Base-by-base conservation (phyloP, 1,284 basidiomycete genomes). In the Malassezia restricta region DNA sequence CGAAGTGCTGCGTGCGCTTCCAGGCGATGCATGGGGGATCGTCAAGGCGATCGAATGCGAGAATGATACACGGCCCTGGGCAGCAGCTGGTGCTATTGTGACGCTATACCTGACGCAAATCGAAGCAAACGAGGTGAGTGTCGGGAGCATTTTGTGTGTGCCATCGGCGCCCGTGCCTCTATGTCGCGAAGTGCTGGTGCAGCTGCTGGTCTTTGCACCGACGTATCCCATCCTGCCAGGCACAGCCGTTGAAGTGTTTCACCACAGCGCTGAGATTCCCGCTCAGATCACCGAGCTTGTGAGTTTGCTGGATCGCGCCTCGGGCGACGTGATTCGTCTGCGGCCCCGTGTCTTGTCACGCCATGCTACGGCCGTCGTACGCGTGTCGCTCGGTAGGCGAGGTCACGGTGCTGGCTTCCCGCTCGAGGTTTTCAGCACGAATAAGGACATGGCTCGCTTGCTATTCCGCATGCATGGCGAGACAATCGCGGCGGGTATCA, bases 381-480 rank as follows among this genome's bases (percentile, higher is more conserved):
- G 87, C 64, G 82, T 99, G 46, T 47, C 35, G 12, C 53, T 73
- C 17, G 63, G 62, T 11, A 49, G 48, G 40, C 64, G 65, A 1
- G 49, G 51, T 3, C 29, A 44, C 31, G 43, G 29, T 2, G 15
- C 29, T 28, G 64, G 64, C 8, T 57, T 59, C 28, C 64, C 68
- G 20, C 47, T 73, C 30, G 92, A 98, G 71, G 80, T 85, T 1
- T 92, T 92, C 58, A 75, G 82, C 3, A 77, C 77, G n/a, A 96
- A 90, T 76, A 96, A 96, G 75, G 88, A 94, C 60, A 94, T 98
- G 92, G 91, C 91, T 0, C 78, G 92, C 39, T 81, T 98, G 42
- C 74, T 98, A 48, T 78, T 98, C 56, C 78, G 92, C 35, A 78
- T 91, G 56, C 82, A 82, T 15, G 92, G 94, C 0, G 90, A 96